These are phyloP conservation scores for Adansonia madagascariensis DNA, from an alignment of 441 rosid species.

Conservation along the genomic window DNA sequence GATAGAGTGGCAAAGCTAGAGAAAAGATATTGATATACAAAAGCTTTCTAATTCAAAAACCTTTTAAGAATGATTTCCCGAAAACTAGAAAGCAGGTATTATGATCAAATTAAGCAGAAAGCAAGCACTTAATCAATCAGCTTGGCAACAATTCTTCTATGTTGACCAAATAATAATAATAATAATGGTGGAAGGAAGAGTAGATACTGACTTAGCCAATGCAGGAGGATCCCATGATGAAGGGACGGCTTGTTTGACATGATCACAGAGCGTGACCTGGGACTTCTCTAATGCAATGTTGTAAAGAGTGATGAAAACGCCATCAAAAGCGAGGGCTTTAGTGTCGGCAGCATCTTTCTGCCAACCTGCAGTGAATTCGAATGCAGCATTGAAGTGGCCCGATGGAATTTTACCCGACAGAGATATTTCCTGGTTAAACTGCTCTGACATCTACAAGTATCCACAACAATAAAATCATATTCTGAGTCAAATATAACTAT, in stretches of 20 bases:
- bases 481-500: not conserved
- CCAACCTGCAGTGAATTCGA: conserved; percentile 84
- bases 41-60: not conserved
- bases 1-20: conserved; percentile 3
- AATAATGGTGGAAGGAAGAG: not conserved
- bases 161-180: not conserved
- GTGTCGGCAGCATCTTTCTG: conserved; percentile 94
- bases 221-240: conserved; percentile 94
- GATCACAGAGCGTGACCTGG: conserved; percentile 72
- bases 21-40: not conserved
- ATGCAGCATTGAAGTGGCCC: conserved; percentile 87
- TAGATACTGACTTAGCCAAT: conserved; percentile 68
- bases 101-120: conserved; percentile 11
- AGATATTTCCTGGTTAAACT: conserved; percentile 92
- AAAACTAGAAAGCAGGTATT: not conserved
- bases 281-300: conserved; percentile 88
- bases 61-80: not conserved
- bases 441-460: conserved; percentile 85
- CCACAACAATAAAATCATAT: conserved; percentile 14
- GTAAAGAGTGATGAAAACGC: conserved; percentile 85
- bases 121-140: not conserved
- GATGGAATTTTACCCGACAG: conserved; percentile 94
- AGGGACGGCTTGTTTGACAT: conserved; percentile 85
- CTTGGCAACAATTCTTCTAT: conserved; percentile 8
- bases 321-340: conserved; percentile 93